Conservation (phyloP, 768 basidiomycete genomes). For the Amylocystis lapponica region DNA sequence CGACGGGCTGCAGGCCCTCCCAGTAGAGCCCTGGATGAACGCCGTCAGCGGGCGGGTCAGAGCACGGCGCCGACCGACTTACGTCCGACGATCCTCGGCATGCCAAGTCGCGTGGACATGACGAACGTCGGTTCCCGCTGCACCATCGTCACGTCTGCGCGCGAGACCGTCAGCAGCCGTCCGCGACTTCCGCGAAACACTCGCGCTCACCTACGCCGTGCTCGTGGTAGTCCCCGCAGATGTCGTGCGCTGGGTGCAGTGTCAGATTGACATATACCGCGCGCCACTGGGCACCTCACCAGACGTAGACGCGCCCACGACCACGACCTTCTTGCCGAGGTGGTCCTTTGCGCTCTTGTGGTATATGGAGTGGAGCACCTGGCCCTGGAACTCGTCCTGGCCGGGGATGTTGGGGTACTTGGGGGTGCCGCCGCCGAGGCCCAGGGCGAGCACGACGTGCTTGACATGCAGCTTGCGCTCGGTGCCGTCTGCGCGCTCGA, state of each 20-base stretch:
- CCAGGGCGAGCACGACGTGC: constrained; percentile 36
- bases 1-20: constrained; percentile 41
- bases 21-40: constrained; percentile 30
- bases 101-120: constrained; percentile 34
- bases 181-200: background rate
- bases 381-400: constrained; percentile 57
- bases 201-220: constrained; percentile 37
- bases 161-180: background rate
- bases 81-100: constrained; percentile 27
- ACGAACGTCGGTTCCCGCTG: constrained; percentile 51
- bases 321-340: constrained; percentile 62
- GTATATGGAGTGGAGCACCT: constrained; percentile 51
- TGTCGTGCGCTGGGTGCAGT: constrained; percentile 35
- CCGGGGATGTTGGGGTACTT: constrained; percentile 30
- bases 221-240: constrained; percentile 40
- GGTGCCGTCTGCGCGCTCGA: constrained; percentile 30
- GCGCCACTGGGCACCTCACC: constrained; percentile 26
- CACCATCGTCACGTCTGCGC: constrained; percentile 48
- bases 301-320: constrained; percentile 64
- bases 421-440: constrained; percentile 33
- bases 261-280: constrained; percentile 1
- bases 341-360: constrained; percentile 54
- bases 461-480: constrained; percentile 22
- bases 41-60: background rate
- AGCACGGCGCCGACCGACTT: constrained; percentile 1